Base-by-base conservation (phyloP, 164 flowering plant genomes). In the Aristolochia contorta region DNA sequence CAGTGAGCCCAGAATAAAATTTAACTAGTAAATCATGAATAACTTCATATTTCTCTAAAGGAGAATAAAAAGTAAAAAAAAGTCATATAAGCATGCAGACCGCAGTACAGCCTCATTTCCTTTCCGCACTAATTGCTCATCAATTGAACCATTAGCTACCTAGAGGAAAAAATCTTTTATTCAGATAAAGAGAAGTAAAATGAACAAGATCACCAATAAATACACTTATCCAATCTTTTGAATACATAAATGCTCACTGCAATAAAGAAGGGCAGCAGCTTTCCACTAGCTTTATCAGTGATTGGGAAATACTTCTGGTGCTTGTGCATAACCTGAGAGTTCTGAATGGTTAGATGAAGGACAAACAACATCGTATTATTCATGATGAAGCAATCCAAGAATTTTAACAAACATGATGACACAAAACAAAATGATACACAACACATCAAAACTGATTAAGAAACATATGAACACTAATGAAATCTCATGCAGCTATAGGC, bases 91-190 rank as follows among this genome's bases (percentile, higher is more conserved):
- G 43, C 1, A 37, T 12, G 16, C 61, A 49, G 58, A 89, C 98
- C 98, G 87, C 55, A 92, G 87, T 16, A 92, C 98, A 72, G 98
- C 96, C 75, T 92, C 98, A 83, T 92, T 92, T 68, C 98, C 98
- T 79, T 78, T 84, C 60, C 82, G 77, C 19, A 92, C 98, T 0
- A 84, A 83, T 16, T 3, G 59, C 70, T 80, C 86, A 77, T 86
- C 71, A 51, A 89, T 81, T 63, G 80, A 75, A 63, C 98, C 98
- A 81, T 92, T 92, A 47, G 96, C 96, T 57, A 92, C 96, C 98
- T 92, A 70, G 54, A 59, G 25, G 37, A 37, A 58, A 57, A 58
- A 20, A 54, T 25, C 56, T 23, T 15, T 60, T 50, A 37, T 37
- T 37, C 7, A 37, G 43, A 37, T 37, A 15, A 58, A 21, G 18